Percentiles rank a stretch among this genome's conserved stretches.
phyloP scores from a whole-genome alignment of 2,329 filamentous ascomycete genomes.

The Biscogniauxia mediterranea region DNA sequence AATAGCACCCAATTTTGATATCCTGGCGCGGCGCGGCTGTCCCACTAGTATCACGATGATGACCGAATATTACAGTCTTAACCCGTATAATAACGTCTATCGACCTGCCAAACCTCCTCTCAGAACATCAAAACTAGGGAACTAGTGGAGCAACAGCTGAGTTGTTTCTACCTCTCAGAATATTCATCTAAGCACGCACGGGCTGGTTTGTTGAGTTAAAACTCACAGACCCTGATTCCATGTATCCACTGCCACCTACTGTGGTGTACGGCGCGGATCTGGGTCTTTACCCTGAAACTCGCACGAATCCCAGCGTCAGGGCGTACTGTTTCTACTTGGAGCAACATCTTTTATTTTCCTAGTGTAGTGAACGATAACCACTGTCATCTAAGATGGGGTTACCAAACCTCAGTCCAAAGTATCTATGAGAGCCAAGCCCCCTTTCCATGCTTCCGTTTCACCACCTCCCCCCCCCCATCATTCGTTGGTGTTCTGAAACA shows the following conservation, averaged over 20 bases:
- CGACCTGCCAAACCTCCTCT: not conserved
- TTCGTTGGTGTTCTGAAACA: not conserved
- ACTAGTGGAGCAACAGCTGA: not conserved
- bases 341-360: not conserved
- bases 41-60: not conserved
- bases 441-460: not conserved
- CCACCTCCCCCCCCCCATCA: not conserved
- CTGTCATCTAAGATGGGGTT: not conserved
- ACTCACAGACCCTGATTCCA: not conserved
- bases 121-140: not conserved
- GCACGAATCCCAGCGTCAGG: not conserved
- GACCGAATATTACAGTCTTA: not conserved
- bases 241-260: not conserved
- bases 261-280: not conserved
- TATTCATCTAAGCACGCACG: not conserved
- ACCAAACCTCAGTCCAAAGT: not conserved
- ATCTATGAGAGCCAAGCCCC: not conserved
- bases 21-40: not conserved
- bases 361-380: not conserved
- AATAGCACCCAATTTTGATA: not conserved
- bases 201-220: not conserved
- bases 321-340: not conserved
- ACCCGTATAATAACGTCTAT: not conserved
- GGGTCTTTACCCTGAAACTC: not conserved
- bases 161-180: not conserved